Base-by-base conservation (phyloP, 352 stramenopile genomes). In the Pythium rishiriense region DNA sequence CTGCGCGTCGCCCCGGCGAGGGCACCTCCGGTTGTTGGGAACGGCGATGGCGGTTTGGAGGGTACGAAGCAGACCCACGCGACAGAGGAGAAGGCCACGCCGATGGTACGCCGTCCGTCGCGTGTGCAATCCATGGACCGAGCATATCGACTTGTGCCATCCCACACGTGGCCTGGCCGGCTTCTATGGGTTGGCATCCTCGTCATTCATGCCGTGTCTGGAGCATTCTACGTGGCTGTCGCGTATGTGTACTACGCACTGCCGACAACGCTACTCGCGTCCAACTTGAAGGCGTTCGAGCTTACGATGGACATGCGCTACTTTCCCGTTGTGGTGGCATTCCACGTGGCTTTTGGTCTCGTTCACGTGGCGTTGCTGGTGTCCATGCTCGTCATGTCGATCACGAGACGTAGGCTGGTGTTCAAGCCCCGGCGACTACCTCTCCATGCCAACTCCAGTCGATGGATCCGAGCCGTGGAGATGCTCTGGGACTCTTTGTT, bases 251-350 rank as follows among this genome's bases (percentile, higher is more conserved):
- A 72, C 28, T 28, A 35, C 8, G 45, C 15, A 22, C 28, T 68
- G 19, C 58, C 58, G 12, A 58, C 65, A 7, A 60, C 57, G 24
- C 41, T 65, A 7, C 21, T 72, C 26, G 51, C 45, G 22, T 53
- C 59, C 26, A 68, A 61, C 45, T 51, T 68, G 12, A 52, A 64
- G 33, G 49, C 55, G 3, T 72, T 68, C 22, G 9, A 63, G 21
- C 47, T 77, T 7, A 62, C 51, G 12, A 68, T 72, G 49, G 29
- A 64, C 33, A 58, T 58, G 43, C 61, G n/a, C 6, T 55, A 68
- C 58, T 74, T 65, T 15, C 51, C 62, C 2, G 17, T 56, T n/a
- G 61, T 67, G 12, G 59, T 45, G 0, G 39, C 25, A 4, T 66
- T 64, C 22, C 59, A 75, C 41, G 45, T 41, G 14, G n/a, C 63